Evolutionary conservation across 2,329 filamentous ascomycete genomes (phyloP).

Genomic region (Tolypocladium guangdongense): DNA sequence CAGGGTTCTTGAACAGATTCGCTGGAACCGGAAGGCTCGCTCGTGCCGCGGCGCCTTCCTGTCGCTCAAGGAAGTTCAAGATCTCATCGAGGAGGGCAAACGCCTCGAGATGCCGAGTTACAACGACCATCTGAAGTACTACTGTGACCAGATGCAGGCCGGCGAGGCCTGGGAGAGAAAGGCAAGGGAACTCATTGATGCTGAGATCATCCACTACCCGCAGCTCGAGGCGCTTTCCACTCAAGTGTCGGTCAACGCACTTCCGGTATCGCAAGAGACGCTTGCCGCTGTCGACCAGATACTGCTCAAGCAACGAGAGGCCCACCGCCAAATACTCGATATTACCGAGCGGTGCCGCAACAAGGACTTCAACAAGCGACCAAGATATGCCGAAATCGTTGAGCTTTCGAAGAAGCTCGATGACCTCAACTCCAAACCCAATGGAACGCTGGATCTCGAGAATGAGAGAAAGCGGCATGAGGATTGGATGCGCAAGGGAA

Average conservation of each 20-base stretch:
- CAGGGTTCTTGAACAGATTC: conserved; percentile 69
- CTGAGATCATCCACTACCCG: conserved; percentile 84
- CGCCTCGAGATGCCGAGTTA: conserved; percentile 68
- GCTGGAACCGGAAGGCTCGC: conserved; percentile 75
- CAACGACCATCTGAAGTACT: conserved; percentile 68
- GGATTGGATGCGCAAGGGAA: conserved; percentile 98
- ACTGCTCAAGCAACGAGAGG: conserved; percentile 88
- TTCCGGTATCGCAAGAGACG: conserved; percentile 77
- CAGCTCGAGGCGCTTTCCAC: conserved; percentile 85
- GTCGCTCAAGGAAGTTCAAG: conserved; percentile 66
- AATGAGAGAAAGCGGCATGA: conserved; percentile 91
- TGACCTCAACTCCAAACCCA: conserved; percentile 85
- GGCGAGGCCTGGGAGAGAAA: conserved; percentile 89
- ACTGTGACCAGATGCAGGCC: conserved; percentile 62
- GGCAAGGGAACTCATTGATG: conserved; percentile 83
- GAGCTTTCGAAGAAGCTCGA: conserved; percentile 81
- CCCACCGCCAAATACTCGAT: conserved; percentile 76
- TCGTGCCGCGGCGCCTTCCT: conserved; percentile 52
- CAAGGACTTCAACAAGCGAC: conserved; percentile 64
- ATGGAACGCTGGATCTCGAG: conserved; percentile 83
- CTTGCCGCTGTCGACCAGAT: conserved; percentile 79
- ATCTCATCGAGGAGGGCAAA: conserved; percentile 66
- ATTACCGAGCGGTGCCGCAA: conserved; percentile 70
- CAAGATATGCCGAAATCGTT: conserved; percentile 80
- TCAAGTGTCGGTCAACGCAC: conserved; percentile 57